Conservation (phyloP, 2,329 filamentous ascomycete genomes). For the Cladosporium sp. region DNA sequence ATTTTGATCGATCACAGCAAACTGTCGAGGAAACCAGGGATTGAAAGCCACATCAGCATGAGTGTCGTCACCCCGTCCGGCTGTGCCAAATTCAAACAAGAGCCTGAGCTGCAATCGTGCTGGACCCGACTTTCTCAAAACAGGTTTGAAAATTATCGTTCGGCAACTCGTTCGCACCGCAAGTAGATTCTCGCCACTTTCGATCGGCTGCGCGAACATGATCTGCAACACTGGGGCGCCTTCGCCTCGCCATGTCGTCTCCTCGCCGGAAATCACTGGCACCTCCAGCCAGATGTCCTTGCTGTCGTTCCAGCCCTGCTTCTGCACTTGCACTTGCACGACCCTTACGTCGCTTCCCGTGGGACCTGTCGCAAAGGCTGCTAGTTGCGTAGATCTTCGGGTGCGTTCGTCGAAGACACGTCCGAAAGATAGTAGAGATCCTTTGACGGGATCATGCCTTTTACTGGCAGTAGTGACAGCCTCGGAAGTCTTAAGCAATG, state of each 20-base stretch:
- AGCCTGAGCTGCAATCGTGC: conserved; percentile 42
- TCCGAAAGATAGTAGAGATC: conserved; percentile 53
- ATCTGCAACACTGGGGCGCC: conserved; percentile 53
- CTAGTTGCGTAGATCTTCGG: conserved; percentile 30
- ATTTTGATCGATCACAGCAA: conserved; percentile 61
- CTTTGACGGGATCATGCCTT: conserved; percentile 37
- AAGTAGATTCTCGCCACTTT: conserved; percentile 42
- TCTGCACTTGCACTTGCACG: conserved; percentile 46
- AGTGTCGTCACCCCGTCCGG: conserved; percentile 48
- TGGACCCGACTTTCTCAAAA: conserved; percentile 40
- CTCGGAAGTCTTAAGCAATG: conserved; percentile 27
- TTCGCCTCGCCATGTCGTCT: conserved; percentile 53
- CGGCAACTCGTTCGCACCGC: conserved; percentile 46
- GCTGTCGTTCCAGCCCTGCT: conserved; percentile 52
- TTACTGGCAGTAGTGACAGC: conserved; percentile 28
- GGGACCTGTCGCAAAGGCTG: conserved; percentile 45
- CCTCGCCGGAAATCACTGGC: conserved; percentile 44
- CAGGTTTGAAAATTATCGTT: conserved; percentile 46
- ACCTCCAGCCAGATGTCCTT: conserved; percentile 47
- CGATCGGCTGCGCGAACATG: conserved; percentile 44
- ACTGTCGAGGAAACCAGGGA: conserved; percentile 55
- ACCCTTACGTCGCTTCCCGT: conserved; percentile 57
- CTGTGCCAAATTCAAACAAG: conserved; percentile 49
- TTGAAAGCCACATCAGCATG: conserved; percentile 64
- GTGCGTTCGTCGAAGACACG: conserved; percentile 43